phyloP scores from a whole-genome alignment of 2,329 filamentous ascomycete species.

The Fusarium sp. region DNA sequence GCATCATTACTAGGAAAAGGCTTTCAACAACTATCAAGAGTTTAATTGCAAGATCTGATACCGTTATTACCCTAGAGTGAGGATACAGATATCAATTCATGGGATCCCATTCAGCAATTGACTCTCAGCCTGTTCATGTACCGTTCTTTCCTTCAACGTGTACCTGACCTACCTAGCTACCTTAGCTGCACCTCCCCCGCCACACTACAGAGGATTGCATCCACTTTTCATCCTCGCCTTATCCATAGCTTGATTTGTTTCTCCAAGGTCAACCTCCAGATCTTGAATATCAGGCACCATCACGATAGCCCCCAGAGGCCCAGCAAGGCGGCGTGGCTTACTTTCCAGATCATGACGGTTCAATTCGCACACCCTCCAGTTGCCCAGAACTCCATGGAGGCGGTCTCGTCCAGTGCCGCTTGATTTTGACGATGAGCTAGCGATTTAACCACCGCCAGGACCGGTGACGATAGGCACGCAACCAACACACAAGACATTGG shows the following conservation, averaged over 20 bases:
- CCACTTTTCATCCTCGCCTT: constrained; percentile 32
- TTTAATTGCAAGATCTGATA: not conserved
- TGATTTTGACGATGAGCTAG: constrained; percentile 34
- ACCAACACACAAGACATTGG: constrained; percentile 42
- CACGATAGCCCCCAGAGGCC: constrained; percentile 31
- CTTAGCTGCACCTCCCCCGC: constrained; percentile 40
- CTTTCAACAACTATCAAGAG: not conserved
- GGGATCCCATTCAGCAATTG: not conserved
- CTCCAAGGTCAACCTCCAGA: constrained; percentile 23
- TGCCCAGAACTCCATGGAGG: constrained; percentile 1
- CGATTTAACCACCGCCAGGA: constrained; percentile 32
- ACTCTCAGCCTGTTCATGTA: not conserved
- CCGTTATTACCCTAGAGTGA: not conserved
- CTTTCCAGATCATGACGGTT: constrained; percentile 9
- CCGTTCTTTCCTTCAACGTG: constrained; percentile 1
- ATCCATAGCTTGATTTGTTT: constrained; percentile 18
- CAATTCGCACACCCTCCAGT: constrained; percentile 20
- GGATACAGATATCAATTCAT: not conserved
- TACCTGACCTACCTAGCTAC: constrained; percentile 15
- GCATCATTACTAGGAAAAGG: not conserved
- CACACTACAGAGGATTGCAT: constrained; percentile 31
- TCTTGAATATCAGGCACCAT: constrained; percentile 34
- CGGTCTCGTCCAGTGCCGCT: constrained; percentile 36
- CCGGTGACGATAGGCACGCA: constrained; percentile 26
- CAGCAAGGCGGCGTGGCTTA: constrained; percentile 8